Percentiles rank a stretch among this genome's conserved stretches.
Evolutionary conservation across 495 filamentous ascomycete species (phyloP).

Genomic region (Podospora sp.): DNA sequence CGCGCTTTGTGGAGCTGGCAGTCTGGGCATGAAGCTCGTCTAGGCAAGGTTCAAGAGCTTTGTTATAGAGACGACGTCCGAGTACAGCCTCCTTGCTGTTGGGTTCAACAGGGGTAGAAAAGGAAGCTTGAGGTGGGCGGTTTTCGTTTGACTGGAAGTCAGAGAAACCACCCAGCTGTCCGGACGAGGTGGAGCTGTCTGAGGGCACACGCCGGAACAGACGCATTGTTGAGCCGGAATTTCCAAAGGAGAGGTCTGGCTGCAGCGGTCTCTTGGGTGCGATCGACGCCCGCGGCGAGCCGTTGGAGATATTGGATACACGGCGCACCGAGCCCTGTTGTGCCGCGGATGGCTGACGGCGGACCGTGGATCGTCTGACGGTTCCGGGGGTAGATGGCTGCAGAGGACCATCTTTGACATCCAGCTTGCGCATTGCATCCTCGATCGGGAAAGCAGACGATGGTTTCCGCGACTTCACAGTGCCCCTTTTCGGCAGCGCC

Average conservation of each 20-base stretch:
- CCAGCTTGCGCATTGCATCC: conserved; percentile 61
- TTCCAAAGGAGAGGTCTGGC: conserved; percentile 86
- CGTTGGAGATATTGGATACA: conserved; percentile 47
- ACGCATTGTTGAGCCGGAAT: conserved; percentile 83
- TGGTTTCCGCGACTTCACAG: conserved; percentile 55
- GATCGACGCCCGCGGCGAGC: conserved; percentile 51
- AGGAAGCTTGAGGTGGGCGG: conserved; percentile 36
- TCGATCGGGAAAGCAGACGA: conserved; percentile 55
- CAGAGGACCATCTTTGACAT: conserved; percentile 58
- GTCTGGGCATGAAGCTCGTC: conserved; percentile 83
- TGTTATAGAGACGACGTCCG: conserved; percentile 76
- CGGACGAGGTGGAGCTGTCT: conserved; percentile 52
- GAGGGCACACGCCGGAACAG: conserved; percentile 85
- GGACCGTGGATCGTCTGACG: conserved; percentile 53
- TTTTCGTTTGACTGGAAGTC: conserved; percentile 48
- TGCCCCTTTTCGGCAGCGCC: conserved; percentile 41
- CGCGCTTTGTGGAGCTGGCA: conserved; percentile 69
- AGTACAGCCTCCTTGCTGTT: conserved; percentile 78
- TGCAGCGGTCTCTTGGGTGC: conserved; percentile 75
- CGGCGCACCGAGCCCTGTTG: conserved; percentile 32
- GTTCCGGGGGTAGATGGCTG: conserved; percentile 56
- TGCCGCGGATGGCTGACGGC: conserved; percentile 56
- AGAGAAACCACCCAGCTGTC: conserved; percentile 38
- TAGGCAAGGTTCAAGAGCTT: conserved; percentile 75
- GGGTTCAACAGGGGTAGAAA: conserved; percentile 45